Evolutionary conservation across 805 yeast species (phyloP).

Genomic region (Sungouiozyma ichnusensis): DNA sequence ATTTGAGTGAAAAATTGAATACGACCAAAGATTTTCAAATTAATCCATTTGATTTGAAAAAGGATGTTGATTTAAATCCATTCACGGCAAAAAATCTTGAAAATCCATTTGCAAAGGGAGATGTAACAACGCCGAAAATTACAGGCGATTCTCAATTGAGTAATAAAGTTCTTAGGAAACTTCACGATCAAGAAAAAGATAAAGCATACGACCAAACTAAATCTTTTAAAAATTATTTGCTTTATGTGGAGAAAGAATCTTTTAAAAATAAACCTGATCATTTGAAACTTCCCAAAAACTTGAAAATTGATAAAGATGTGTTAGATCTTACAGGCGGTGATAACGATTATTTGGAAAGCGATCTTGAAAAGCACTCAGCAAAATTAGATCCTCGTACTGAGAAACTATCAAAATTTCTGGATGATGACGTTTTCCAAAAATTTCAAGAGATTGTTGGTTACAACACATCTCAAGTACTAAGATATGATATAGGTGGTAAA

Average conservation of each 20-base stretch:
- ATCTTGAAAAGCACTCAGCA: conserved; percentile 21
- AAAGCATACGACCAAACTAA: conserved; percentile 12
- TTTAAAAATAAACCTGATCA: conserved; percentile 43
- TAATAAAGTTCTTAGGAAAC: conserved; percentile 28
- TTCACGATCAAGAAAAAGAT: conserved; percentile 21
- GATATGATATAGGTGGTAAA: conserved; percentile 71
- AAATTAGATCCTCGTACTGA: conserved; percentile 35
- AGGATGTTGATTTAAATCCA: conserved; percentile 10
- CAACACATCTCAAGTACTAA: conserved; percentile 77
- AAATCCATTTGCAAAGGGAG: conserved; percentile 15
- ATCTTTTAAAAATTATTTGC: conserved; percentile 51
- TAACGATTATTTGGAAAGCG: conserved; percentile 21
- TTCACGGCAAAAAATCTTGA: conserved; percentile 30
- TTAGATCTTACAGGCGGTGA: conserved; percentile 34
- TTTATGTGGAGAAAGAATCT: conserved; percentile 65
- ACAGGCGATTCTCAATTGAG: conserved; percentile 13
- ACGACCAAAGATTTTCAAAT: conserved; percentile 33
- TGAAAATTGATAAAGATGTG: conserved; percentile 42
- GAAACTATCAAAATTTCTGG: conserved; percentile 44
- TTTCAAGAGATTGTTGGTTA: conserved; percentile 67
- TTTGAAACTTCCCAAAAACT: conserved; percentile 38
- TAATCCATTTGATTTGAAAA: conserved; percentile 23
- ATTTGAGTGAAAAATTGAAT: conserved; percentile 32
- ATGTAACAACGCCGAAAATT: not conserved
- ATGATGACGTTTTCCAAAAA: conserved; percentile 69